These are phyloP conservation scores for Prunus padus DNA, from an alignment of 306 rosid species.

Conservation along the genomic window DNA sequence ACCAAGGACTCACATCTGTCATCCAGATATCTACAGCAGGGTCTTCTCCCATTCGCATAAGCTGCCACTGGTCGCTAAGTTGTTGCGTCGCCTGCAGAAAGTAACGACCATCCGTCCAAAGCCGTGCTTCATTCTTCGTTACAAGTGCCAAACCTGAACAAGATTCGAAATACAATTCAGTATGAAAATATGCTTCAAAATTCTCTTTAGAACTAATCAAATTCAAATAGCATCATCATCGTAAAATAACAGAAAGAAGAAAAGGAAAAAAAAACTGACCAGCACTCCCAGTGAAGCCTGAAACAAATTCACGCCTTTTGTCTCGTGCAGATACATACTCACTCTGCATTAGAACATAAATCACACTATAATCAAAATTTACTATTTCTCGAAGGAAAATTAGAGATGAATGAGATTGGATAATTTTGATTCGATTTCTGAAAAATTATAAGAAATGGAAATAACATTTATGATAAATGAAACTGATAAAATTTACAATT, in stretches of 20 bases:
- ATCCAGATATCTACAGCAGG: constrained; percentile 87
- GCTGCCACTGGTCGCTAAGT: constrained; percentile 82
- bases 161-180: constrained; percentile 8
- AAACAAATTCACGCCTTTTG: constrained; percentile 80
- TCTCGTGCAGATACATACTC: constrained; percentile 94
- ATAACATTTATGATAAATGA: not conserved
- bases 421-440: not conserved
- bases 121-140: constrained; percentile 65
- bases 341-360: constrained; percentile 57
- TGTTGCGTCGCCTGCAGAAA: constrained; percentile 88
- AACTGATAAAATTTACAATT: not conserved
- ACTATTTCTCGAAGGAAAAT: not conserved
- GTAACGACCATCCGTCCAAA: constrained; percentile 98
- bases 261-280: constrained; percentile 43
- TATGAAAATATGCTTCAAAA: not conserved
- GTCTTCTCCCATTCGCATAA: constrained; percentile 98
- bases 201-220: not conserved
- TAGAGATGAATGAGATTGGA: not conserved
- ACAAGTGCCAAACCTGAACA: constrained; percentile 83
- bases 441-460: not conserved
- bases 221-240: not conserved
- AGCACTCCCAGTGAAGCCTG: constrained; percentile 97
- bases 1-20: constrained; percentile 67
- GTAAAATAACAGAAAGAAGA: not conserved
- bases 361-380: not conserved